These are phyloP conservation scores for Apostasia ramifera DNA, from an alignment of 106 monocot genomes.

Conservation along the genomic window DNA sequence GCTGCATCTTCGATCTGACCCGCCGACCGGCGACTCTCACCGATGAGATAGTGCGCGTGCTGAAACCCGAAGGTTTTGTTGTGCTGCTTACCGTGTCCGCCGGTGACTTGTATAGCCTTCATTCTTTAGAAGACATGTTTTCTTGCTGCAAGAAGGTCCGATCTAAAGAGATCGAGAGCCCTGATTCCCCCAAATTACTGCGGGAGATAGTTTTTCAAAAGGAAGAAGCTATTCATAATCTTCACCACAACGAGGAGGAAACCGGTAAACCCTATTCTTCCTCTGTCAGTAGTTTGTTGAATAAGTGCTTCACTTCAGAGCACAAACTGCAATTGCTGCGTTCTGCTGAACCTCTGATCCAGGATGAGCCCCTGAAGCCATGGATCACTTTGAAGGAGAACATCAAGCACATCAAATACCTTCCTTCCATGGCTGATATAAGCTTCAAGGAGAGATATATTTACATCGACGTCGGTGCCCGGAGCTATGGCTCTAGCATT, in stretches of 20 bases:
- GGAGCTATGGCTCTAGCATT: constrained; percentile 73
- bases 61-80: constrained; percentile 42
- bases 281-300: constrained; percentile 7
- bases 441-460: constrained; percentile 52
- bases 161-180: constrained; percentile 15
- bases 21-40: constrained; percentile 14
- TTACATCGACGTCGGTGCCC: constrained; percentile 62
- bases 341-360: constrained; percentile 46
- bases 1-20: constrained; percentile 18
- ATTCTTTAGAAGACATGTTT: constrained; percentile 30
- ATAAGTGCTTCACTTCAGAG: constrained; percentile 42
- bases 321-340: constrained; percentile 36
- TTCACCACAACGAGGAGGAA: background rate
- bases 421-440: constrained; percentile 49
- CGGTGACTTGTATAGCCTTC: constrained; percentile 33
- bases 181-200: constrained; percentile 2
- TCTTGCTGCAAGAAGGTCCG: constrained; percentile 11
- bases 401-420: constrained; percentile 59
- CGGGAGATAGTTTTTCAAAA: constrained; percentile 33
- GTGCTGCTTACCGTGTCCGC: constrained; percentile 35
- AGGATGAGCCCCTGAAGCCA: constrained; percentile 65
- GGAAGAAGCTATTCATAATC: constrained; percentile 1
- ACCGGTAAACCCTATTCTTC: background rate
- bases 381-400: constrained; percentile 69
- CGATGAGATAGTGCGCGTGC: constrained; percentile 23